Base-by-base conservation (phyloP, 371 early-diverging fungal species). In the Mortierella sp. region DNA sequence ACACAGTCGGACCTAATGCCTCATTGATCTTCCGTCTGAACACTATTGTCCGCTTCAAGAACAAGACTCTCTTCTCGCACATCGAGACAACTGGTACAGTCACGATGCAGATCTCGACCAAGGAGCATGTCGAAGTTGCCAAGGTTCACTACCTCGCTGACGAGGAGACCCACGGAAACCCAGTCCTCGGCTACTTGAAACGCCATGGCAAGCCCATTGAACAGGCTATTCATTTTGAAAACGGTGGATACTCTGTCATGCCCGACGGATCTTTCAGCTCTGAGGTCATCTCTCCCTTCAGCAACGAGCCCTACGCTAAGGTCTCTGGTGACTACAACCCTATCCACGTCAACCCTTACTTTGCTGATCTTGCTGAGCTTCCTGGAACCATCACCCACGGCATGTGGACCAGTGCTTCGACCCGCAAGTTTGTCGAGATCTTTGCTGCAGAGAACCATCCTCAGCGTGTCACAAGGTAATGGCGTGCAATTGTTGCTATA, bases 301-400 rank as follows among this genome's bases (percentile, higher is more conserved):
- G 93, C 55, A 96, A 98, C 85, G 87, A 87, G 53, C 89, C 91
- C 58, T 97, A 97, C 84, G 93, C 97, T 54, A 83, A 87, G 61
- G 90, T 93, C 30, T 96, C 96, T 28, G 93, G 91, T 59, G 98
- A 97, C 80, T 90, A 87, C 84, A 97, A 97, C 82, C 98, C 98
- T 28, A 97, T 97, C 69, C 98, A 97, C 86, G 94, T 93, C 80
- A 96, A 95, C 89, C 92, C 94, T 54, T 96, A 95, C 90, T 94
- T 97, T 88, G 94, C 97, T 62, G 95, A 95, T 63, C 82, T 95
- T 34, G 96, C 96, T 57, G 86, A 87, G 52, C 89, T 97, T 58
- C 97, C 98, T 52, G 96, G 93, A 64, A 96, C 96, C 39, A 96
- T 97, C 71, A 97, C 98, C 26, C 98, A 97, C 80, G 98, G 98